These are phyloP conservation scores for Leishmania lainsoni DNA, from an alignment of 208 protist species.

Conservation along the genomic window DNA sequence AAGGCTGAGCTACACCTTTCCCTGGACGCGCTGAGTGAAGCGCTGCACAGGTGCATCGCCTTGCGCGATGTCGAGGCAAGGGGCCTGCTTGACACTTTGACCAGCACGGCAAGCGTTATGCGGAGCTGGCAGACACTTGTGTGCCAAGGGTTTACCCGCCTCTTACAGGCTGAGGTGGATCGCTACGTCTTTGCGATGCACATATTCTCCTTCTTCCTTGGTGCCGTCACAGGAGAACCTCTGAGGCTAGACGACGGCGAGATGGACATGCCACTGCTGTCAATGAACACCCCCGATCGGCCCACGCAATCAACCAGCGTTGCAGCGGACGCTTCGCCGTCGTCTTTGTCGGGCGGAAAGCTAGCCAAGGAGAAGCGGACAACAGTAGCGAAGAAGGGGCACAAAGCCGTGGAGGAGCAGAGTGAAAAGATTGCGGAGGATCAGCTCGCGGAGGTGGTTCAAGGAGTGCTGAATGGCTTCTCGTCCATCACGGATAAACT, in stretches of 20 bases:
- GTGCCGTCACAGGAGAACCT: constrained; percentile 59
- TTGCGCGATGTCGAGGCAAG: constrained; percentile 37
- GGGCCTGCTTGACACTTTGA: constrained; percentile 55
- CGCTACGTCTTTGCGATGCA: constrained; percentile 61
- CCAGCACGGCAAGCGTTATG: constrained; percentile 54
- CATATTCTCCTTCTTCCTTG: constrained; percentile 77
- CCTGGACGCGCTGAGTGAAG: constrained; percentile 50
- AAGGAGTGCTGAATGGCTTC: constrained; percentile 37
- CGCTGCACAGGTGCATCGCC: constrained; percentile 54
- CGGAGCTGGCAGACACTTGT: constrained; percentile 66
- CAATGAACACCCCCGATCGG: constrained; percentile 15
- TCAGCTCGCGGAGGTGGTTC: constrained; percentile 50
- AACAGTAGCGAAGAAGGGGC: constrained; percentile 38
- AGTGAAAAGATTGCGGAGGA: constrained; percentile 58
- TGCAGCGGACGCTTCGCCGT: constrained; percentile 8
- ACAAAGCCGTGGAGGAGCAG: constrained; percentile 46
- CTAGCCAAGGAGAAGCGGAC: constrained; percentile 57
- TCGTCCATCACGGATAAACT: constrained; percentile 51
- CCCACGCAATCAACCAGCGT: constrained; percentile 14
- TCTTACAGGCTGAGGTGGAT: constrained; percentile 72
- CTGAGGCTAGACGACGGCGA: constrained; percentile 67
- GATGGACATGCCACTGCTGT: constrained; percentile 36
- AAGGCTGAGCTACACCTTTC: constrained; percentile 81
- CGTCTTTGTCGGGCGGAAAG: neutral
- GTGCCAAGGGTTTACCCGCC: constrained; percentile 53